Percentiles rank a stretch among this genome's conserved stretches.
Conservation (phyloP, 2,329 filamentous ascomycete genomes). For the Sphaerostilbella broomeana region DNA sequence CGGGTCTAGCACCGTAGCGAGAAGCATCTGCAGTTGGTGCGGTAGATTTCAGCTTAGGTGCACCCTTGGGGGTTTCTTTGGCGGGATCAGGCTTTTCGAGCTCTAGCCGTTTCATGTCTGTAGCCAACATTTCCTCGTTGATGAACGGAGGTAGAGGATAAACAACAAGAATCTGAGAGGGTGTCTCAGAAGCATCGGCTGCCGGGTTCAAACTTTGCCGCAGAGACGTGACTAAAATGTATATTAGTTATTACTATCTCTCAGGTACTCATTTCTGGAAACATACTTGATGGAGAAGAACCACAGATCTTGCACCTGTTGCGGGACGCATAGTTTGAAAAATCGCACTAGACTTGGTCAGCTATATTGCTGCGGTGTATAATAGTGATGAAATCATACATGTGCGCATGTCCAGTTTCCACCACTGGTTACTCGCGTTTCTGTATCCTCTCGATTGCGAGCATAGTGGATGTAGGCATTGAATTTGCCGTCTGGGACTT, state of each 20-base stretch:
- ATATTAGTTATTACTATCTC: neutral
- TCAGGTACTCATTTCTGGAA: constrained; percentile 26
- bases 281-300: constrained; percentile 25
- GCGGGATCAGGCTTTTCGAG: constrained; percentile 47
- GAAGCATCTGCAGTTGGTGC: constrained; percentile 48
- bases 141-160: constrained; percentile 64
- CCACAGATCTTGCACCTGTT: constrained; percentile 34
- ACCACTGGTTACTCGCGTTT: constrained; percentile 19
- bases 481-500: constrained; percentile 32
- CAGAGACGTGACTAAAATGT: constrained; percentile 22
- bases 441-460: constrained; percentile 30
- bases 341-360: constrained; percentile 30
- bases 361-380: neutral
- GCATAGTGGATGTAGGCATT: constrained; percentile 37
- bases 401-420: constrained; percentile 32
- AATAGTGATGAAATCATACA: constrained; percentile 18
- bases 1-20: constrained; percentile 63
- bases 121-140: constrained; percentile 65
- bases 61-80: constrained; percentile 37
- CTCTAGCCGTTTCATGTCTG: constrained; percentile 68
- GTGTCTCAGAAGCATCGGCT: constrained; percentile 45
- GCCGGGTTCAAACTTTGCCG: constrained; percentile 39
- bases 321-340: constrained; percentile 34
- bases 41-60: constrained; percentile 52
- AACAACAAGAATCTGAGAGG: constrained; percentile 71